phyloP scores from a whole-genome alignment of 2,329 filamentous ascomycete species.

The Alternaria alternata region DNA sequence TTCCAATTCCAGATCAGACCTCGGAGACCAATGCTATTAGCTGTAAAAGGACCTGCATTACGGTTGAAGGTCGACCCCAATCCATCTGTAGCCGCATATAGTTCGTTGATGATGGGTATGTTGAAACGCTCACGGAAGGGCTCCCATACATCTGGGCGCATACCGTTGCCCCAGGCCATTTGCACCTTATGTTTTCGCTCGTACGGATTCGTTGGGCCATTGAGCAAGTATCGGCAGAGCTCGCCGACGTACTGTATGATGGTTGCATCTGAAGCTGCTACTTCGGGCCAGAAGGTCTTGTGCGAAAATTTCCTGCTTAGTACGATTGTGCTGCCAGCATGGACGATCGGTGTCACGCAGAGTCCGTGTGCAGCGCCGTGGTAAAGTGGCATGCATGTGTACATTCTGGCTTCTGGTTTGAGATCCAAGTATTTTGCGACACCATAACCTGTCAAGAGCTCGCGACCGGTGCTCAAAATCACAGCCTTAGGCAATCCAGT shows the following conservation, averaged over 20 bases:
- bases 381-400: slow-evolving; percentile 52
- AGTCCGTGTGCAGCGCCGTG: slow-evolving; percentile 46
- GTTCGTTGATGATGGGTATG: slow-evolving; percentile 51
- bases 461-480: slow-evolving; percentile 36
- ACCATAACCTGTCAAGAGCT: slow-evolving; percentile 35
- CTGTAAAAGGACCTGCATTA: slow-evolving; percentile 47
- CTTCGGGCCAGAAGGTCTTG: slow-evolving; percentile 51
- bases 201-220: slow-evolving; percentile 41
- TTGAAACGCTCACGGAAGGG: slow-evolving; percentile 51
- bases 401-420: slow-evolving; percentile 42
- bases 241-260: slow-evolving; percentile 52
- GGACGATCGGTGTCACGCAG: slow-evolving; percentile 38
- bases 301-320: slow-evolving; percentile 45
- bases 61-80: slow-evolving; percentile 44
- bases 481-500: slow-evolving; percentile 49
- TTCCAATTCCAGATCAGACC: slow-evolving; percentile 47
- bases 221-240: slow-evolving; percentile 48
- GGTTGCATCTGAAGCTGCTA: slow-evolving; percentile 39
- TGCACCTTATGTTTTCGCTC: slow-evolving; percentile 45
- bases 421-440: slow-evolving; percentile 37
- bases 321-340: slow-evolving; percentile 44
- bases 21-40: slow-evolving; percentile 44
- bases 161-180: slow-evolving; percentile 53
- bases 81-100: slow-evolving; percentile 53
- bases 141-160: slow-evolving; percentile 54